These are phyloP conservation scores for Xylaria scruposa DNA, from an alignment of 495 filamentous ascomycete genomes.

Conservation along the genomic window DNA sequence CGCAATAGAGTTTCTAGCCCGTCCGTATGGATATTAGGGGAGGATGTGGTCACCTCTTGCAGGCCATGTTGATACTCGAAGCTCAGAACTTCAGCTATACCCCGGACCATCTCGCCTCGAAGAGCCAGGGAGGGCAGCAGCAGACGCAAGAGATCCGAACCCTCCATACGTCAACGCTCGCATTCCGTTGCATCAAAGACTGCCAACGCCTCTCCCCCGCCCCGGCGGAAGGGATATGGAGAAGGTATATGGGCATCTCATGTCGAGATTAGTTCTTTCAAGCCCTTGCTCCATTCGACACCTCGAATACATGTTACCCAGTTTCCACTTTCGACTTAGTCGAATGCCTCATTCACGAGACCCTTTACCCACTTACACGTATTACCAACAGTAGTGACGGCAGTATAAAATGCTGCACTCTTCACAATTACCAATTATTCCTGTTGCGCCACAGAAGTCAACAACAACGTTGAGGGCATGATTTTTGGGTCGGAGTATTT, in stretches of 20 bases:
- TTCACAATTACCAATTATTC: conserved; percentile 23
- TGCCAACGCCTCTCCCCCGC: conserved; percentile 38
- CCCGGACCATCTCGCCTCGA: conserved; percentile 59
- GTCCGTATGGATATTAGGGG: too few species aligned
- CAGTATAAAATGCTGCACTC: conserved; percentile 27
- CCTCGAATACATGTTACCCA: not conserved
- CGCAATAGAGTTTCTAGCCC: too few species aligned
- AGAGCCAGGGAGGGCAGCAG: conserved; percentile 43
- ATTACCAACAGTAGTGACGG: not conserved
- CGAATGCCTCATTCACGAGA: not conserved
- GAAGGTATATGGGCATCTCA: too few species aligned
- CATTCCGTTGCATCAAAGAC: conserved; percentile 50
- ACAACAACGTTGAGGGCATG: not conserved
- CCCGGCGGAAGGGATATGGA: too few species aligned
- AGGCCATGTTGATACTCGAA: too few species aligned
- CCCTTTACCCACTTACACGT: not conserved
- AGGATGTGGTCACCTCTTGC: too few species aligned
- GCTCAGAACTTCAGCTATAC: too few species aligned
- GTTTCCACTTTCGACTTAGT: not conserved
- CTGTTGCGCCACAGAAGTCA: not conserved
- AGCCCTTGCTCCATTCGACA: not conserved
- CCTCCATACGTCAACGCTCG: conserved; percentile 56
- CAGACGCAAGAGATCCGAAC: conserved; percentile 54
- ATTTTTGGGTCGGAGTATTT: too few species aligned
- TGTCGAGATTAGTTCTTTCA: too few species aligned